Evolutionary conservation across 2,329 filamentous ascomycete genomes (phyloP).

Genomic region (Penicillium sp.): DNA sequence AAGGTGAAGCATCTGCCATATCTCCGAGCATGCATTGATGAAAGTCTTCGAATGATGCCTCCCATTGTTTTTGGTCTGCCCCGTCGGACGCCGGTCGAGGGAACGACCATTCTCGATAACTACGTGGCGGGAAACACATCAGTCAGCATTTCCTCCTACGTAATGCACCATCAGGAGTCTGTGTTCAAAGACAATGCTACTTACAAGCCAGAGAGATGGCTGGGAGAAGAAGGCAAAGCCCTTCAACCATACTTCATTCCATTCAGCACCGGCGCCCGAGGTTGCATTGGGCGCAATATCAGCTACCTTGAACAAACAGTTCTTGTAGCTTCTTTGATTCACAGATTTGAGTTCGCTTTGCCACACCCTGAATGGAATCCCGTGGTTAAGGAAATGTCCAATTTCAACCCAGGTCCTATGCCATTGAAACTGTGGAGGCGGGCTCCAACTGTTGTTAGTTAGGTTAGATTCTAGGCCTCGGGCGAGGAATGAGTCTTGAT

Average conservation of each 20-base stretch:
- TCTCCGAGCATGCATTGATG: slow-evolving; percentile 52
- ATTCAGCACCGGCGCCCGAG: slow-evolving; percentile 39
- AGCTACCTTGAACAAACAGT: slow-evolving; percentile 49
- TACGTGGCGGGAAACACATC: slow-evolving; percentile 40
- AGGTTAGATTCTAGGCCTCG: not conserved
- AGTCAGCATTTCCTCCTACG: slow-evolving; percentile 45
- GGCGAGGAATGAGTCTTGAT: not conserved
- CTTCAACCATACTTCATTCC: slow-evolving; percentile 41
- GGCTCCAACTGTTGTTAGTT: not conserved
- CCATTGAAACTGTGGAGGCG: not conserved
- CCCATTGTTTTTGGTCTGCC: slow-evolving; percentile 42
- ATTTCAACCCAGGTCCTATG: slow-evolving; percentile 16
- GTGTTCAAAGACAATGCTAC: slow-evolving; percentile 37
- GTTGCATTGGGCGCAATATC: slow-evolving; percentile 43
- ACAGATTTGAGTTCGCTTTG: slow-evolving; percentile 46
- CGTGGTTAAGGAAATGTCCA: slow-evolving; percentile 17
- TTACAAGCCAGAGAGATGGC: slow-evolving; percentile 43
- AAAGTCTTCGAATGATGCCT: slow-evolving; percentile 45
- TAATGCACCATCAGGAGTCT: slow-evolving; percentile 37
- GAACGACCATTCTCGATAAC: slow-evolving; percentile 28
- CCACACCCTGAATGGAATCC: slow-evolving; percentile 31
- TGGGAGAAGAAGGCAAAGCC: slow-evolving; percentile 38
- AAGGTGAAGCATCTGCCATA: slow-evolving; percentile 52
- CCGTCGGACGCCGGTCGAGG: slow-evolving; percentile 45
- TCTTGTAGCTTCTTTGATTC: slow-evolving; percentile 45